Conservation (phyloP, 805 yeast species). For the Yamadazyma sp. region DNA sequence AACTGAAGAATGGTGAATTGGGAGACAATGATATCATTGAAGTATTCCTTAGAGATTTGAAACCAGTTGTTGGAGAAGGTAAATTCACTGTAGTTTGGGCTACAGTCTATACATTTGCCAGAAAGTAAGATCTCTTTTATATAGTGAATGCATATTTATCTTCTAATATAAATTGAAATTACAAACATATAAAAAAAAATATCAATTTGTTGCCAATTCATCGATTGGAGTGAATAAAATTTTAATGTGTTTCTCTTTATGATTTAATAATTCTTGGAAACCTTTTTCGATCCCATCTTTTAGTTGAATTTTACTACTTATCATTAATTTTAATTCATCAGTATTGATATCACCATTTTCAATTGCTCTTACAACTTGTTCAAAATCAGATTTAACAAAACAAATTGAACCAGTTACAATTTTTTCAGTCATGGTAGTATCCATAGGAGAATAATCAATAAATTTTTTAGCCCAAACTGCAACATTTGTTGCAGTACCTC, state of each 20-base stretch:
- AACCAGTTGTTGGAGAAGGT: conserved; percentile 44
- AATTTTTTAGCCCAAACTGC: conserved; percentile 63
- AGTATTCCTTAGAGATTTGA: conserved; percentile 37
- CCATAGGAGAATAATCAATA: conserved; percentile 52
- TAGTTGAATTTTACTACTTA: conserved; percentile 51
- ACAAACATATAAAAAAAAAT: no score
- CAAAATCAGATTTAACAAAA: conserved; percentile 54
- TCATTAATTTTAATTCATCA: conserved; percentile 43
- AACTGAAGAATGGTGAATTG: conserved; percentile 19
- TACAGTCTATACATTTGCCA: conserved; percentile 52
- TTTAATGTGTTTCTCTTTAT: conserved; percentile 56
- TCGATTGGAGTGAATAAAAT: conserved; percentile 48
- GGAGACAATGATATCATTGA: conserved; percentile 42
- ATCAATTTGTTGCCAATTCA: neutral
- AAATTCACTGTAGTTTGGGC: conserved; percentile 50
- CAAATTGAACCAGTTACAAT: conserved; percentile 59
- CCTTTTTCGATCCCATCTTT: conserved; percentile 55
- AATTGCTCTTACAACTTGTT: conserved; percentile 52
- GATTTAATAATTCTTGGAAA: conserved; percentile 45
- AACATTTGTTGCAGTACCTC: conserved; percentile 60
- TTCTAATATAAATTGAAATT: neutral
- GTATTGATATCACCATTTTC: conserved; percentile 43
- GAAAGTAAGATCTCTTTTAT: conserved; percentile 14
- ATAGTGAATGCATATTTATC: neutral
- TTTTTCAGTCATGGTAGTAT: conserved; percentile 53